phyloP scores from a whole-genome alignment of 2,329 filamentous ascomycete genomes.

The Ophiostoma novo-ulmi region DNA sequence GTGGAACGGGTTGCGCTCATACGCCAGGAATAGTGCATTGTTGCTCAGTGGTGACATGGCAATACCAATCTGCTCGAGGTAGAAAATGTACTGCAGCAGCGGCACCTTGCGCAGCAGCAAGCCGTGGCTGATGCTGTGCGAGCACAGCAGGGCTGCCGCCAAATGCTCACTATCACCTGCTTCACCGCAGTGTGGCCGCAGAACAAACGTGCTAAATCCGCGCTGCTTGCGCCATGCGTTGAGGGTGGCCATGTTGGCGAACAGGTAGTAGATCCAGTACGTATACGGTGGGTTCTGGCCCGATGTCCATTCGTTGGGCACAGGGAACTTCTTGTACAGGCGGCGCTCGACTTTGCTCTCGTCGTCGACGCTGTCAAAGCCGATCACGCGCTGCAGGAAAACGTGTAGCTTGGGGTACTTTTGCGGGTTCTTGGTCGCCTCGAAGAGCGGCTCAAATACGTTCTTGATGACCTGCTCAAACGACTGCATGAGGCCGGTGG shows the following conservation, averaged over 20 bases:
- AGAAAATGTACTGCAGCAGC: conserved; percentile 92
- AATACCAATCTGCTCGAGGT: conserved; percentile 95
- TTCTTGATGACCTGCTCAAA: conserved; percentile 90
- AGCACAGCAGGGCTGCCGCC: conserved; percentile 83
- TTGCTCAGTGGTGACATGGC: conserved; percentile 99
- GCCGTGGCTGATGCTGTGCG: conserved; percentile 95
- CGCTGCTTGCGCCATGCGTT: conserved; percentile 87
- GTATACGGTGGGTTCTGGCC: conserved; percentile 97
- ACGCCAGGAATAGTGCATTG: conserved; percentile 92
- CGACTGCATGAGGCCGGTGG: conserved; percentile 75
- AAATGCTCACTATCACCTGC: conserved; percentile 95
- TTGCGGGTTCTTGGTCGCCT: conserved; percentile 81
- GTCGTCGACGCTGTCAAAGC: conserved; percentile 96
- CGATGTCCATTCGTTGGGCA: conserved; percentile 81
- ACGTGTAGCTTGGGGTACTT: conserved; percentile 90
- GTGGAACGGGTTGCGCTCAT: conserved; percentile 93
- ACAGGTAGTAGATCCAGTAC: conserved; percentile 98
- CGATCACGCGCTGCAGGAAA: conserved; percentile 90
- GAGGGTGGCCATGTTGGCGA: conserved; percentile 86
- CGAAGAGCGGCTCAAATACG: conserved; percentile 88
- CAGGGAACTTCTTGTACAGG: conserved; percentile 91
- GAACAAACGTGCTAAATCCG: conserved; percentile 90
- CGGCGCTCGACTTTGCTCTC: conserved; percentile 95
- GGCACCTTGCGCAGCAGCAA: conserved; percentile 90
- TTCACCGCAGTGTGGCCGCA: conserved; percentile 93